Conservation (phyloP, 1,139 yeast species). For the Hansenula sp. region DNA sequence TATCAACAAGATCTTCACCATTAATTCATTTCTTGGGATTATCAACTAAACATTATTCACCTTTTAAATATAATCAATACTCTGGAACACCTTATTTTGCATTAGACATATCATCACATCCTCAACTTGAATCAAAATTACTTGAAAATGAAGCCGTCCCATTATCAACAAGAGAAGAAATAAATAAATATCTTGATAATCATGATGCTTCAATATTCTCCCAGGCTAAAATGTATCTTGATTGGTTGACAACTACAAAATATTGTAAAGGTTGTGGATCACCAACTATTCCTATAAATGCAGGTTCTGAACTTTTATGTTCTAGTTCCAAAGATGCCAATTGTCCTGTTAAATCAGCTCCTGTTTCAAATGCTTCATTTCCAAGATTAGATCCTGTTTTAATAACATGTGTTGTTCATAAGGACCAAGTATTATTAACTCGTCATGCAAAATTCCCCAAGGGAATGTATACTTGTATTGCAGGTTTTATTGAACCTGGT, state of each 20-base stretch:
- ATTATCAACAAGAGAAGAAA: constrained; percentile 21
- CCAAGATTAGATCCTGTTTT: constrained; percentile 91
- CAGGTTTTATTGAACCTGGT: constrained; percentile 95
- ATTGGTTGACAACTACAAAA: constrained; percentile 73
- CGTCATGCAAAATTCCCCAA: constrained; percentile 50
- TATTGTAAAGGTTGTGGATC: constrained; percentile 90
- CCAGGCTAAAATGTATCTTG: constrained; percentile 79
- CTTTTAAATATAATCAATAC: constrained; percentile 38
- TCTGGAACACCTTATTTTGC: constrained; percentile 78
- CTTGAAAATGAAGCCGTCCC: constrained; percentile 11
- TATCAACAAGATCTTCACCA: constrained; percentile 3
- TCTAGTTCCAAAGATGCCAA: constrained; percentile 28
- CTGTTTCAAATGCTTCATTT: constrained; percentile 57
- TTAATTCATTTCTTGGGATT: constrained; percentile 53
- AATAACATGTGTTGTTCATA: constrained; percentile 71
- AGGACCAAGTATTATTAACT: constrained; percentile 66
- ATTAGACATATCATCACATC: constrained; percentile 50
- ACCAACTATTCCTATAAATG: constrained; percentile 65
- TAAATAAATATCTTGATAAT: constrained; percentile 28
- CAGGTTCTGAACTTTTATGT: constrained; percentile 78
- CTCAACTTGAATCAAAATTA: constrained; percentile 12
- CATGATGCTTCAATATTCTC: constrained; percentile 67
- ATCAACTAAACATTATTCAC: constrained; percentile 42
- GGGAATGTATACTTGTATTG: constrained; percentile 75
- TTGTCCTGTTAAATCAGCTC: constrained; percentile 53